Conservation (phyloP, 2,329 filamentous ascomycete species). For the Venturia asperata region DNA sequence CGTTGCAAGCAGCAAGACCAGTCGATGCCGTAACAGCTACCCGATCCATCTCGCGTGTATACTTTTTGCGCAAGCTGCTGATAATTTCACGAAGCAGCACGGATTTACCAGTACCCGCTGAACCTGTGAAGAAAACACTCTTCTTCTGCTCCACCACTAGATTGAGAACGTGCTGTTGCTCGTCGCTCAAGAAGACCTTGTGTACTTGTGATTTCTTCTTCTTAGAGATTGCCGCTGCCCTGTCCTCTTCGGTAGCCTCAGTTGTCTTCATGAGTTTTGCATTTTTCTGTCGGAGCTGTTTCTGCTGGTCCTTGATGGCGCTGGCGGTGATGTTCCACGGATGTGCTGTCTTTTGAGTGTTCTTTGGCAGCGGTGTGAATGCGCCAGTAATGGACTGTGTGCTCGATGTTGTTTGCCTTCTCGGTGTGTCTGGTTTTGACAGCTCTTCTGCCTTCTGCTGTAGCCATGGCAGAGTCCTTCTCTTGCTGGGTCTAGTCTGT, state of each 20-base stretch:
- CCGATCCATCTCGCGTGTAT: conserved; percentile 67
- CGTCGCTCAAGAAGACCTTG: conserved; percentile 66
- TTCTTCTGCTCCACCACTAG: conserved; percentile 72
- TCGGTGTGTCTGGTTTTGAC: conserved; percentile 19
- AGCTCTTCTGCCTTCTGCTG: conserved; percentile 35
- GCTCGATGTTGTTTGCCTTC: conserved; percentile 5
- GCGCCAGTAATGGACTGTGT: conserved; percentile 23
- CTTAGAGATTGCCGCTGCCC: conserved; percentile 35
- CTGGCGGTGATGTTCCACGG: conserved; percentile 70
- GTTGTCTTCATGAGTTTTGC: conserved; percentile 41
- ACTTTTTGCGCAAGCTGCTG: conserved; percentile 67
- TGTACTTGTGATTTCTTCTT: conserved; percentile 36
- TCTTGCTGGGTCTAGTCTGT: conserved; percentile 40
- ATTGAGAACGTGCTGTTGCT: conserved; percentile 77
- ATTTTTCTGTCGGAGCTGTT: conserved; percentile 58
- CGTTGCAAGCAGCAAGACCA: conserved; percentile 90
- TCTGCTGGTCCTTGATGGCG: conserved; percentile 70
- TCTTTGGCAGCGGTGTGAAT: conserved; percentile 41
- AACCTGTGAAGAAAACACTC: conserved; percentile 97
- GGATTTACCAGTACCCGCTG: conserved; percentile 93
- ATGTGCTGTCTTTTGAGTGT: conserved; percentile 35
- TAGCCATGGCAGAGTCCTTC: conserved; percentile 58
- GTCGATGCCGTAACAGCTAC: conserved; percentile 94
- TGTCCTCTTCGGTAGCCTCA: conserved; percentile 31
- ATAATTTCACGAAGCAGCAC: conserved; percentile 93